Base-by-base conservation (phyloP, 106 monocot species). In the Acorus gramineus region DNA sequence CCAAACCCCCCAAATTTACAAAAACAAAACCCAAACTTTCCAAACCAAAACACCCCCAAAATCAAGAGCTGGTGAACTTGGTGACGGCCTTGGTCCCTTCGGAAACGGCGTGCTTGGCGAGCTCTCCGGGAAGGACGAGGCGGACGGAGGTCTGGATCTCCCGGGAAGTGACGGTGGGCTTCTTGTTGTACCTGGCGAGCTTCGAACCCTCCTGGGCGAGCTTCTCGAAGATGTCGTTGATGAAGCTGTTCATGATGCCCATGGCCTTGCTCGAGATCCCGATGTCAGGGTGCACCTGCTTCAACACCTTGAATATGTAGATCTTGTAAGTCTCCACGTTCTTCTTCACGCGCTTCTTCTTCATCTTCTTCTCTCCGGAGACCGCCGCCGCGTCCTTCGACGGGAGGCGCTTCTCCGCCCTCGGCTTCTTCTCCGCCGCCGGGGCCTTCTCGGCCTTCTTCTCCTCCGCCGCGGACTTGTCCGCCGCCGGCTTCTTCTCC, bases 181-280 rank as follows among this genome's bases (percentile, higher is more conserved):
- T 84, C 81, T 89, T 89, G 78, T 81, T 81, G 74, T 80, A 85
- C 52, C 81, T 55, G 7, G 71, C 78, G 8, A 85, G 77, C 6
- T 76, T 77, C 13, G 89, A 76, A 0, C 86, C 56, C 72, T 94
- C 89, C 46, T 62, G 64, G 9, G 93, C 93, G 62, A 94, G 86
- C 84, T 94, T 94, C 89, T 94, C 93, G 71, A 94, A 94, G 72
- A 89, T 89, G 57, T 94, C 93, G 73, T 94, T 94, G 65, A 94
- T 89, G 81, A 89, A 94, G 60, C 79, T 79, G 86, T 93, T 89
- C 93, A 93, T 93, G 78, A 93, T 93, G 43, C 79, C 76, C 94
- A 94, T 94, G 63, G 94, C 89, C 86, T 94, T 94, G 84, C 79
- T 82, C 43, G 84, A 84, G 65, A 94, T 94, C 55, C 94, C 94